These are phyloP conservation scores for Cordyceps javanica DNA, from an alignment of 2,329 filamentous ascomycete genomes.

Conservation along the genomic window DNA sequence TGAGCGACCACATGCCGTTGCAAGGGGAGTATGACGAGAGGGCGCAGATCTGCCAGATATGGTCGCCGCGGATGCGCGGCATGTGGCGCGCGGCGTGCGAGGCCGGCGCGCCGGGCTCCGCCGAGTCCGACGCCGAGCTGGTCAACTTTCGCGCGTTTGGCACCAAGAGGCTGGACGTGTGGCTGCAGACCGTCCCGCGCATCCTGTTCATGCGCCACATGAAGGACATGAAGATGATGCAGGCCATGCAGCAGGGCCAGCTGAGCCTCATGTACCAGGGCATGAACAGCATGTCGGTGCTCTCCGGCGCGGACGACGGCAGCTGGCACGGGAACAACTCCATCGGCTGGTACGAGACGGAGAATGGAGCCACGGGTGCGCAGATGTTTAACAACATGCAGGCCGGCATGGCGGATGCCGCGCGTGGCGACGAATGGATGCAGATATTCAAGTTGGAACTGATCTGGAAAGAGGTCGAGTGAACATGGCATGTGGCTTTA, in stretches of 20 bases:
- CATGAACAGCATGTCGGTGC: constrained; percentile 22
- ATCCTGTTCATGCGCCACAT: constrained; percentile 23
- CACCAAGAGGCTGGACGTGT: constrained; percentile 22
- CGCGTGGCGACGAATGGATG: constrained; percentile 22
- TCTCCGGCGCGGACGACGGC: constrained; percentile 24
- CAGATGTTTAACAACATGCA: constrained; percentile 29
- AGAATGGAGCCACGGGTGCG: constrained; percentile 27
- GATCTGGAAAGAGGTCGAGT: constrained; percentile 29
- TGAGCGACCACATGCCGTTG: constrained; percentile 22
- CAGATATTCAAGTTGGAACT: constrained; percentile 21
- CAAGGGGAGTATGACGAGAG: constrained; percentile 21
- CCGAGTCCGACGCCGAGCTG: constrained; percentile 21
- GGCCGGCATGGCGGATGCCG: constrained; percentile 24
- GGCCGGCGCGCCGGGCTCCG: constrained; percentile 20
- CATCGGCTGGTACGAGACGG: constrained; percentile 30
- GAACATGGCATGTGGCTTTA: background rate
- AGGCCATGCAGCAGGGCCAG: constrained; percentile 28
- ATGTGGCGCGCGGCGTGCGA: constrained; percentile 26
- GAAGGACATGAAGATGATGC: constrained; percentile 25
- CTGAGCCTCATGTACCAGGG: constrained; percentile 29
- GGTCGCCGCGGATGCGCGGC: constrained; percentile 33
- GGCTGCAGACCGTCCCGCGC: constrained; percentile 23
- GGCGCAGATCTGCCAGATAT: constrained; percentile 29
- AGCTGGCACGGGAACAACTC: constrained; percentile 28
- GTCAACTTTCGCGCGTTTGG: constrained; percentile 24